phyloP scores from a whole-genome alignment of 169 alveolate species.

The Plasmodium relictum region DNA sequence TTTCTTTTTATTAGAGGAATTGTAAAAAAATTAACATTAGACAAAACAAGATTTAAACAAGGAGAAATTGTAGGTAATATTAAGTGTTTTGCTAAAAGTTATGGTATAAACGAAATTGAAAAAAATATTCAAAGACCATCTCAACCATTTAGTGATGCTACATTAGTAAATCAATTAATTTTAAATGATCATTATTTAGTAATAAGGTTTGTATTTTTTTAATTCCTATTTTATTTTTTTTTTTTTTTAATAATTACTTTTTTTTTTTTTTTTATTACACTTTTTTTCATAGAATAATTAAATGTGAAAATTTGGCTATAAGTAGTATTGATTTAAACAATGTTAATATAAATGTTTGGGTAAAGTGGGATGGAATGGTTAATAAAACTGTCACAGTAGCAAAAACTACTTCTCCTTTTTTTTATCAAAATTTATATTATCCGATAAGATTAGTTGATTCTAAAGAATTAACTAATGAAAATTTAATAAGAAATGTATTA shows the following conservation, averaged over 20 bases:
- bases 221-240: not conserved
- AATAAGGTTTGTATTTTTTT: conserved; percentile 53
- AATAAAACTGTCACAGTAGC: conserved; percentile 81
- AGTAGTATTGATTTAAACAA: conserved; percentile 88
- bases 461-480: conserved; percentile 84
- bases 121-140: conserved; percentile 77
- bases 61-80: conserved; percentile 88
- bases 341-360: conserved; percentile 90
- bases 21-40: conserved; percentile 83
- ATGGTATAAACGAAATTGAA: conserved; percentile 78
- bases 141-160: conserved; percentile 82
- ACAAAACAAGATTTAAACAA: conserved; percentile 81
- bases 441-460: conserved; percentile 89
- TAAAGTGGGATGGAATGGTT: conserved; percentile 91
- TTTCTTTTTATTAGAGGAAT: conserved; percentile 51
- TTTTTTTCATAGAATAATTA: conserved; percentile 79
- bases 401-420: conserved; percentile 87
- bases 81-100: conserved; percentile 83
- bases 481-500: conserved; percentile 84
- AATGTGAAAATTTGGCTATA: conserved; percentile 88
- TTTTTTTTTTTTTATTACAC: not conserved
- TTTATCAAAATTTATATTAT: conserved; percentile 89
- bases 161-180: conserved; percentile 79
- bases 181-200: conserved; percentile 80
- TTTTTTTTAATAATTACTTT: conserved; percentile 1